phyloP scores from a whole-genome alignment of 495 filamentous ascomycete genomes.

The Annulohypoxylon bovei region DNA sequence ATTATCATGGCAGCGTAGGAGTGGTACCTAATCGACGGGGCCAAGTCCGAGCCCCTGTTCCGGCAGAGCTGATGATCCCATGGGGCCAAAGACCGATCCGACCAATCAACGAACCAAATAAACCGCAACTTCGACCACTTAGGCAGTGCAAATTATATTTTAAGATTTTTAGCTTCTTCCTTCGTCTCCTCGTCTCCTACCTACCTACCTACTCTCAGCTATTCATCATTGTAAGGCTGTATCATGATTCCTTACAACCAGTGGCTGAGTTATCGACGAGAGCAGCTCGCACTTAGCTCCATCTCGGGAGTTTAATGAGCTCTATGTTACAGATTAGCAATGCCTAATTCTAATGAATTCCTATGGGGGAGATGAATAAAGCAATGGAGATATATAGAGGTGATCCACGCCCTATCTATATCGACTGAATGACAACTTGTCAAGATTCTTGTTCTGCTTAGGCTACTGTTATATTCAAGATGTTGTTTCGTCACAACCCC shows the following conservation, averaged over 20 bases:
- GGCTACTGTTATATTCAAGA: background rate
- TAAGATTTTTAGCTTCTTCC: constrained; percentile 22
- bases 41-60: constrained; percentile 16
- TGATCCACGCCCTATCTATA: background rate
- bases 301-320: background rate
- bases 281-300: constrained; percentile 22
- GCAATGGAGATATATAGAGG: background rate
- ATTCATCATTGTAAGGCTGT: background rate
- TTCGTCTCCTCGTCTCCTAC: background rate
- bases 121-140: background rate
- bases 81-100: constrained; percentile 34
- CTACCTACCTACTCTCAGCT: background rate
- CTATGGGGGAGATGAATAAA: background rate
- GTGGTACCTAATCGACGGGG: background rate
- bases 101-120: constrained; percentile 30
- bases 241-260: background rate
- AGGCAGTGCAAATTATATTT: background rate
- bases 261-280: constrained; percentile 6
- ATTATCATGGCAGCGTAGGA: background rate
- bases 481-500: background rate
- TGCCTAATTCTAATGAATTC: background rate
- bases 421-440: background rate
- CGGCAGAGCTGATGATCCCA: background rate
- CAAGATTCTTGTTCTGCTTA: background rate
- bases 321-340: background rate